phyloP scores from a whole-genome alignment of 805 yeast genomes.

The Isabelozyma rhagii region DNA sequence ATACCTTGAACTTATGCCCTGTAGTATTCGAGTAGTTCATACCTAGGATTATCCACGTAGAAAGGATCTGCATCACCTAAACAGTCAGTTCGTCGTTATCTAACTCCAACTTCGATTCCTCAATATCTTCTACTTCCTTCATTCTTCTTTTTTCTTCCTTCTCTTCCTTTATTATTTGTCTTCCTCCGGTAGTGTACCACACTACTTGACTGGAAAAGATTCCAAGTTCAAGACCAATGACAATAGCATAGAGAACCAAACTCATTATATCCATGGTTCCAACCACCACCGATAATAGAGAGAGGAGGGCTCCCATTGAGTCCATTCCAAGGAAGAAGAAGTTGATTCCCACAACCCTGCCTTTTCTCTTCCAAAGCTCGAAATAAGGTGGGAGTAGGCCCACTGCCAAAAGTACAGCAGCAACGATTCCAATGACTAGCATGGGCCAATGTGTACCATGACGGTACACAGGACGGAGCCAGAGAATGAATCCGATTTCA shows the following conservation, averaged over 20 bases:
- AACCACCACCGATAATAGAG: slow-evolving; percentile 55
- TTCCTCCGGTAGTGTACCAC: slow-evolving; percentile 53
- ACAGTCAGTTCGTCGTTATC: background rate
- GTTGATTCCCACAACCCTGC: slow-evolving; percentile 86
- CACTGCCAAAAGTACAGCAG: slow-evolving; percentile 67
- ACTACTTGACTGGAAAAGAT: slow-evolving; percentile 65
- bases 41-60: too few species aligned
- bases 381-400: slow-evolving; percentile 90
- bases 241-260: slow-evolving; percentile 67
- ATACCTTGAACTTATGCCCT: too few species aligned
- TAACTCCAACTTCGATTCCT: background rate
- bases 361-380: slow-evolving; percentile 75
- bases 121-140: background rate
- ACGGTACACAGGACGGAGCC: slow-evolving; percentile 56
- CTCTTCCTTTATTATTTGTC: slow-evolving; percentile 22
- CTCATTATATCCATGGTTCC: slow-evolving; percentile 77
- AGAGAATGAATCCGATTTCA: slow-evolving; percentile 69
- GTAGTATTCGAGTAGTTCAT: too few species aligned
- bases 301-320: slow-evolving; percentile 74
- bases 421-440: slow-evolving; percentile 74
- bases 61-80: background rate
- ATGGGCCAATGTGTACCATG: slow-evolving; percentile 70
- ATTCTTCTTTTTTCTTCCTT: slow-evolving; percentile 8
- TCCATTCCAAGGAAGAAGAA: slow-evolving; percentile 76
- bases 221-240: slow-evolving; percentile 74